Percentiles rank a stretch among this genome's conserved stretches.
These are phyloP conservation scores for Kluyveromyces sp. DNA, from an alignment of 1,139 yeast species.

Conservation along the genomic window DNA sequence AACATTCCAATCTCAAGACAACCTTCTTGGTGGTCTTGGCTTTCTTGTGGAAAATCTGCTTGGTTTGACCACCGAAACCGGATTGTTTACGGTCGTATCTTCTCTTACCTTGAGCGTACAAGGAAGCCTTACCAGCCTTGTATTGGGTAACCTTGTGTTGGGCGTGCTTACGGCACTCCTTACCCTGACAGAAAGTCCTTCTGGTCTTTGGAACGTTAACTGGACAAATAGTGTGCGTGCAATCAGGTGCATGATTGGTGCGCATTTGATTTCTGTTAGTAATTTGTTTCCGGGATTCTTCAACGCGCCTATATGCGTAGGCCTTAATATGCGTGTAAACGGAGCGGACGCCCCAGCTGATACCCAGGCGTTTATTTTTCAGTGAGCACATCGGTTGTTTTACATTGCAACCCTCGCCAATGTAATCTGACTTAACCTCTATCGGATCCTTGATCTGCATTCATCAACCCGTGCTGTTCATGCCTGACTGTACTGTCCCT, in stretches of 20 bases:
- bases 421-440: too few species aligned
- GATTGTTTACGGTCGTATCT: slow-evolving; percentile 99
- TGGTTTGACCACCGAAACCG: slow-evolving; percentile 99
- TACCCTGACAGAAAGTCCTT: slow-evolving; percentile 99
- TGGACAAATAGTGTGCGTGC: slow-evolving; percentile 28
- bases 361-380: too few species aligned
- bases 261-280: neutral
- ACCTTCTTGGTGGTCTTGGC: slow-evolving; percentile 99
- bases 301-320: too few species aligned
- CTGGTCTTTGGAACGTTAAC: slow-evolving; percentile 99
- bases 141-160: slow-evolving; percentile 99
- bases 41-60: slow-evolving; percentile 99
- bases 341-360: too few species aligned
- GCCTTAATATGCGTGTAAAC: too few species aligned
- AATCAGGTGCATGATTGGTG: slow-evolving; percentile 8
- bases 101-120: slow-evolving; percentile 99
- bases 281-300: too few species aligned
- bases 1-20: slow-evolving; percentile 98
- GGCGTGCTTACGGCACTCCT: slow-evolving; percentile 98
- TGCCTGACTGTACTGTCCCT: too few species aligned
- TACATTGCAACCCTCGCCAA: too few species aligned
- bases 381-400: too few species aligned
- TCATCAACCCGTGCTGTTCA: too few species aligned
- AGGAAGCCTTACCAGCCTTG: slow-evolving; percentile 99
- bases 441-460: too few species aligned